phyloP scores from a whole-genome alignment of 2,329 filamentous ascomycete species.

The Coniochaeta sp. region DNA sequence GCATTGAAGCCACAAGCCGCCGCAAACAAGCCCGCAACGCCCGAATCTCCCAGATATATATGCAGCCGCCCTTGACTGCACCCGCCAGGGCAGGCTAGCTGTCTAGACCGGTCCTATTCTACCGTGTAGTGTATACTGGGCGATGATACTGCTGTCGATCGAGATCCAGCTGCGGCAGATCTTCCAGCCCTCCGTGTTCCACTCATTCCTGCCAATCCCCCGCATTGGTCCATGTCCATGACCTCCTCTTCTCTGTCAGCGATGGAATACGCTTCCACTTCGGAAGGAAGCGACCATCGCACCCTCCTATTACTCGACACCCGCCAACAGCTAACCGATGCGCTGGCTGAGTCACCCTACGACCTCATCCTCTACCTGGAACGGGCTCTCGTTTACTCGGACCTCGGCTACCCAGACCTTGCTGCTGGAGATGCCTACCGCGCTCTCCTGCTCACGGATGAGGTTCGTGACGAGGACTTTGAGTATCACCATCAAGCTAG shows the following conservation, averaged over 20 bases:
- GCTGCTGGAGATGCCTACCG: conserved; percentile 86
- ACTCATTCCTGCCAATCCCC: background rate
- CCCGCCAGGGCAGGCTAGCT: background rate
- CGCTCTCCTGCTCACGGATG: conserved; percentile 79
- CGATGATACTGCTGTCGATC: background rate
- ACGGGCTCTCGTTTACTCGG: conserved; percentile 63
- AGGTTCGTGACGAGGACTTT: conserved; percentile 68
- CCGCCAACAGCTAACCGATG: conserved; percentile 50
- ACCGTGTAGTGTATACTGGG: no score
- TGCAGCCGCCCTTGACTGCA: background rate
- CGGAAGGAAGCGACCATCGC: conserved; percentile 28
- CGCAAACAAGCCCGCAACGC: background rate
- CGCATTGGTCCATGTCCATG: conserved; percentile 3
- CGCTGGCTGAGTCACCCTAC: conserved; percentile 45
- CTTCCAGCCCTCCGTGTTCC: background rate
- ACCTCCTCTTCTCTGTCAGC: conserved; percentile 3
- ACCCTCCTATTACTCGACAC: conserved; percentile 41
- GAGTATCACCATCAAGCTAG: conserved; percentile 71
- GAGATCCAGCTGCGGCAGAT: conserved; percentile 2
- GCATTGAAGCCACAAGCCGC: background rate
- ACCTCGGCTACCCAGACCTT: conserved; percentile 81
- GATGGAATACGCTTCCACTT: conserved; percentile 19
- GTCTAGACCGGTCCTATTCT: background rate
- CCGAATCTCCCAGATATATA: background rate
- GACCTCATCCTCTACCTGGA: conserved; percentile 59